phyloP scores from a whole-genome alignment of 768 basidiomycete genomes.

The Vararia minispora region DNA sequence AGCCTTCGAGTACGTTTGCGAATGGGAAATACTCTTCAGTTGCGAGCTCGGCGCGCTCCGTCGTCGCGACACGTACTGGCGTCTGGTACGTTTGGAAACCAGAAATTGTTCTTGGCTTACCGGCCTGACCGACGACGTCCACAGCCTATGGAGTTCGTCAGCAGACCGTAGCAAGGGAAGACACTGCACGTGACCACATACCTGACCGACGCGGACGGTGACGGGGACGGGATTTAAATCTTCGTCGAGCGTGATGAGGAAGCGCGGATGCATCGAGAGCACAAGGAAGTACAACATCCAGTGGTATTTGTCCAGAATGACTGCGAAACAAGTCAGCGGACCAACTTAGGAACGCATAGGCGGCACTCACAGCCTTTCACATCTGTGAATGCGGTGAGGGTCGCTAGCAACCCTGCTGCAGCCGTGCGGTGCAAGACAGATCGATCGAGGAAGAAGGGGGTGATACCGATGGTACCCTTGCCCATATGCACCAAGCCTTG shows the following conservation, averaged over 20 bases:
- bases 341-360: background rate
- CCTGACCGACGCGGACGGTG: constrained; percentile 91
- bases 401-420: constrained; percentile 80
- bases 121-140: constrained; percentile 95
- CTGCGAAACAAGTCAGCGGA: constrained; percentile 26
- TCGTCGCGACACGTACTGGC: constrained; percentile 90
- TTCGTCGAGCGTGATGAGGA: constrained; percentile 95
- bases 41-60: constrained; percentile 89
- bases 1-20: constrained; percentile 81
- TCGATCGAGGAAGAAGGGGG: constrained; percentile 93
- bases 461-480: constrained; percentile 94
- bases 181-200: constrained; percentile 26
- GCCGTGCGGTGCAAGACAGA: constrained; percentile 83
- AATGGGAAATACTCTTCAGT: constrained; percentile 96
- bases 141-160: constrained; percentile 49
- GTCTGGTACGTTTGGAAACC: constrained; percentile 99
- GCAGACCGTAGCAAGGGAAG: too few species aligned
- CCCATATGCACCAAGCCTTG: constrained; percentile 99
- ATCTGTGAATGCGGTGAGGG: constrained; percentile 87
- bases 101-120: constrained; percentile 91
- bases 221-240: constrained; percentile 77
- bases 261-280: constrained; percentile 95
- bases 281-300: constrained; percentile 99
- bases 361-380: constrained; percentile 75
- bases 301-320: constrained; percentile 89